Base-by-base conservation (phyloP, 257 asterid genomes). In the Gardenia jasminoides region DNA sequence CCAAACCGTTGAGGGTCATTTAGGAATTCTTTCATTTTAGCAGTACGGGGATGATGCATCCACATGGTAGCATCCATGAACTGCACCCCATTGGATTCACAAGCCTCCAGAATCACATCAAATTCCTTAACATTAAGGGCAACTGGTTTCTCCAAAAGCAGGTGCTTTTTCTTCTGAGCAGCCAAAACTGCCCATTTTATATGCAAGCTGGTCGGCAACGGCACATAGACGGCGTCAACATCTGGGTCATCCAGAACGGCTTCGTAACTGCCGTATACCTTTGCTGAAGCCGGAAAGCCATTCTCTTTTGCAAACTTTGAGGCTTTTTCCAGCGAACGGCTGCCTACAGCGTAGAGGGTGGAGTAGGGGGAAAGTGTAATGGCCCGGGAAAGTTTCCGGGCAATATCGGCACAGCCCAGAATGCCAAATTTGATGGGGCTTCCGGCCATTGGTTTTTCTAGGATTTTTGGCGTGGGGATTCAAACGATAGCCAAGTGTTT, bases 11-110 rank as follows among this genome's bases (percentile, higher is more conserved):
- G 74, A 4, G 88, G 50, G 82, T 89, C 89, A 10, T 76, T 62
- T 26, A 93, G 84, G 76, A 90, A 92, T 54, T 90, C 93, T 81
- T 6, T 85, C 94, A 90, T 92, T 83, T 91, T 87, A 13, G 87
- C 87, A 4, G 94, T 88, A 80, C 97, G 86, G 4, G 98, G 97
- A 67, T 93, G 80, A 82, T 93, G 98, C 92, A 93, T 88, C 93
- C 92, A 93, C 98, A 93, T 92, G 78, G 98, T 93, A 36, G 80
- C 87, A 79, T 93, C 98, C 92, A 93, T 93, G 77, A 88, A 82
- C 87, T 93, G 98, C 84, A 93, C 91, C 58, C 92, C 94, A 82
- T 82, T 89, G 71, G 94, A 80, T 78, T 90, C 94, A 43, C 92
- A 88, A 22, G 93, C 98, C 67, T 81, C 92, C 2, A 92, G 79